Conservation (phyloP, 768 basidiomycete genomes). For the Termitomyces sp. region DNA sequence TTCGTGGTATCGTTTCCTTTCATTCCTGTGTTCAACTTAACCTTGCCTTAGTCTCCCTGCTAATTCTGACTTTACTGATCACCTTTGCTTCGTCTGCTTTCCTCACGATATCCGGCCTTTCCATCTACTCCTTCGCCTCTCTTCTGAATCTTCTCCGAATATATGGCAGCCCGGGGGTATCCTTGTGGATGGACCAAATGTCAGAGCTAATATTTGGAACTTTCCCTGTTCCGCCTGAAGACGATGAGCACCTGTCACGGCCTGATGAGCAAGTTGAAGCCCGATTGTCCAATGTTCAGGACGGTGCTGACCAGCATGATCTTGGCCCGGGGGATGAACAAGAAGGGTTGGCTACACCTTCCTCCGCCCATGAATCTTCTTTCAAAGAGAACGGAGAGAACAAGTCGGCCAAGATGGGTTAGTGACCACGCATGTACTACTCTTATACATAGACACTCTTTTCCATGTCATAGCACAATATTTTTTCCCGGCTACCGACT, state of each 20-base stretch:
- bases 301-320: not conserved
- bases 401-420: not conserved
- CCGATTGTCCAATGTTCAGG: not conserved
- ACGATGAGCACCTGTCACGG: not conserved
- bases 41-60: conserved; percentile 24
- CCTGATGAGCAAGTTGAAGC: not conserved
- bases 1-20: conserved; percentile 13
- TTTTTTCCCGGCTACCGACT: not conserved
- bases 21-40: not conserved
- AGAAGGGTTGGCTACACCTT: not conserved
- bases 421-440: not conserved
- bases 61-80: conserved; percentile 26
- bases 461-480: not conserved
- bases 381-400: not conserved
- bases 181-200: conserved; percentile 21
- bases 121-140: conserved; percentile 26
- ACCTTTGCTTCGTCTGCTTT: conserved; percentile 27
- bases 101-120: conserved; percentile 23
- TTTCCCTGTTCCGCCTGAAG: not conserved
- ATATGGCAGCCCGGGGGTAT: conserved; percentile 24
- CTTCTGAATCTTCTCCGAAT: conserved; percentile 28
- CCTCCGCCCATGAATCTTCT: not conserved
- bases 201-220: conserved; percentile 9
- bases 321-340: not conserved
- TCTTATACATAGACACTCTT: not conserved